Evolutionary conservation across 2,329 filamentous ascomycete species (phyloP).

Genomic region (Coniochaeta sp.): DNA sequence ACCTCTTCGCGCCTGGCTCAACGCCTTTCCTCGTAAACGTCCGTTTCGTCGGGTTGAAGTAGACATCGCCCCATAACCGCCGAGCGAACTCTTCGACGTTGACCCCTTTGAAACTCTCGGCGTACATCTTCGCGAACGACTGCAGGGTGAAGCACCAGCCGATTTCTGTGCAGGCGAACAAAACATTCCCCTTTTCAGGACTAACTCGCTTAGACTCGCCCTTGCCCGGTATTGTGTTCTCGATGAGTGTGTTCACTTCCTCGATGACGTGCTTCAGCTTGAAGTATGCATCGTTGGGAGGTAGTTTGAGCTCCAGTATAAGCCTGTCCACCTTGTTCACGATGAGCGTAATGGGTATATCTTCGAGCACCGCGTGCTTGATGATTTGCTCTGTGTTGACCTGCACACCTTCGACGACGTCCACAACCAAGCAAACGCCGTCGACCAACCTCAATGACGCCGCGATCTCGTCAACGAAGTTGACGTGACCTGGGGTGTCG

Average conservation of each 20-base stretch:
- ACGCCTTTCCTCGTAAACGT: constrained; percentile 84
- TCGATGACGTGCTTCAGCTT: constrained; percentile 99
- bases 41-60: constrained; percentile 84
- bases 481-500: constrained; percentile 95
- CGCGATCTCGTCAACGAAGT: constrained; percentile 96
- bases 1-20: constrained; percentile 72
- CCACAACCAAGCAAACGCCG: constrained; percentile 86
- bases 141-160: constrained; percentile 94
- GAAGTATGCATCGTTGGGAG: constrained; percentile 94
- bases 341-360: constrained; percentile 79
- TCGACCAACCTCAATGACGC: constrained; percentile 80
- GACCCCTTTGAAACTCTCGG: constrained; percentile 76
- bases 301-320: constrained; percentile 88
- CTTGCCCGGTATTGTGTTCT: constrained; percentile 73
- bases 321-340: constrained; percentile 97
- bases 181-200: constrained; percentile 96
- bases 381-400: constrained; percentile 96
- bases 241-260: constrained; percentile 93
- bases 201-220: constrained; percentile 77
- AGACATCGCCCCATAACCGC: constrained; percentile 92
- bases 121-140: constrained; percentile 95
- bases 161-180: constrained; percentile 89
- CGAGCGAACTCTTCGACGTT: constrained; percentile 76
- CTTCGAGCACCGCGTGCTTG: constrained; percentile 86
- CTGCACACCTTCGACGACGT: constrained; percentile 98